Conservation (phyloP, 257 asterid species). For the Prunella vulgaris region DNA sequence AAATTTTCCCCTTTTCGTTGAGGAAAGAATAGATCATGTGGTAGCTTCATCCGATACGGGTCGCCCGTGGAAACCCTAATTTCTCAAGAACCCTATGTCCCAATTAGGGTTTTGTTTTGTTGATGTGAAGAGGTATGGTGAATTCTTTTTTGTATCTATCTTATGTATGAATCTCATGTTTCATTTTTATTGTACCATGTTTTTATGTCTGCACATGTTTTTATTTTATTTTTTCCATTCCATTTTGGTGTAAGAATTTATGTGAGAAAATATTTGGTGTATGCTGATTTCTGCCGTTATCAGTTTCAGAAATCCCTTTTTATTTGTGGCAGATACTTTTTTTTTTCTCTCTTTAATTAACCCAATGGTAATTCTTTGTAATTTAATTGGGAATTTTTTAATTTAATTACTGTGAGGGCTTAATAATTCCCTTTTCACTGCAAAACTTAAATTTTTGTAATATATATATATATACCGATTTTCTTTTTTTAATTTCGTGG, state of each 20-base stretch:
- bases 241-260: conserved; percentile 16
- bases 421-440: neutral
- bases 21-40: conserved; percentile 64
- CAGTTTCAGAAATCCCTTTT: neutral
- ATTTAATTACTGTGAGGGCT: neutral
- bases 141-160: neutral
- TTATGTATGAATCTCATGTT: conserved; percentile 5
- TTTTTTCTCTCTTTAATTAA: neutral
- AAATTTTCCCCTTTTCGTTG: conserved; percentile 30
- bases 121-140: conserved; percentile 16
- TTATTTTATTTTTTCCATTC: conserved; percentile 11
- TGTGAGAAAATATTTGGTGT: neutral
- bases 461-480: neutral
- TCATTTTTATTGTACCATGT: neutral
- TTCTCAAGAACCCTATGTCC: conserved; percentile 21
- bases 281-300: neutral
- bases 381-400: neutral
- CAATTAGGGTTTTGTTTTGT: conserved; percentile 23
- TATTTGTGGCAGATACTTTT: no score
- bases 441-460: neutral
- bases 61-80: conserved; percentile 28
- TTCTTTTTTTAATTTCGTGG: neutral
- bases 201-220: neutral
- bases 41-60: conserved; percentile 63
- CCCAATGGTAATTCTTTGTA: neutral